Evolutionary conservation across 495 filamentous ascomycete species (phyloP).

Genomic region (Ramalina intermedia): DNA sequence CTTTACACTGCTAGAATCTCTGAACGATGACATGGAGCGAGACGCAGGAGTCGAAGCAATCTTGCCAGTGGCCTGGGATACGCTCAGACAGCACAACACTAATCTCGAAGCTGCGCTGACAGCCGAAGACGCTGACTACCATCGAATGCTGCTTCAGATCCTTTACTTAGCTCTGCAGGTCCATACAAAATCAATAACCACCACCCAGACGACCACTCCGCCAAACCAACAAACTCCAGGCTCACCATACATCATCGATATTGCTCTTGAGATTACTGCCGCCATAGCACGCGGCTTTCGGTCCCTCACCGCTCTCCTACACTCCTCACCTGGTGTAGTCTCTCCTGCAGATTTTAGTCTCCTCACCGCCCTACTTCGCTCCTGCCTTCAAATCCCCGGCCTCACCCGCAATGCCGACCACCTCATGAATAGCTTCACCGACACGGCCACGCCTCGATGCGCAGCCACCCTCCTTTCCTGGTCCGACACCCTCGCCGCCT

Average conservation of each 20-base stretch:
- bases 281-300: slow-evolving; percentile 62
- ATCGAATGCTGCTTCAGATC: slow-evolving; percentile 67
- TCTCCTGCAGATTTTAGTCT: slow-evolving; percentile 64
- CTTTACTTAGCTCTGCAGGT: slow-evolving; percentile 71
- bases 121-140: slow-evolving; percentile 53
- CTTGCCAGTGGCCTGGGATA: slow-evolving; percentile 50
- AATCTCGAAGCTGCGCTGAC: slow-evolving; percentile 50
- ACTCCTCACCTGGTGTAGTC: slow-evolving; percentile 41
- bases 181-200: slow-evolving; percentile 15
- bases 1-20: slow-evolving; percentile 58
- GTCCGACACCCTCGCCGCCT: slow-evolving; percentile 63
- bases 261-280: slow-evolving; percentile 58
- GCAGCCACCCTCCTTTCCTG: slow-evolving; percentile 85
- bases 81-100: slow-evolving; percentile 45
- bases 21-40: slow-evolving; percentile 48
- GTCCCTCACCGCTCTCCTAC: slow-evolving; percentile 58
- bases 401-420: slow-evolving; percentile 43
- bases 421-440: slow-evolving; percentile 50
- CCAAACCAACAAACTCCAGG: background rate
- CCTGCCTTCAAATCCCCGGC: slow-evolving; percentile 56
- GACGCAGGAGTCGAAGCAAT: slow-evolving; percentile 46
- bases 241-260: slow-evolving; percentile 22
- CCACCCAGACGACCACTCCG: background rate
- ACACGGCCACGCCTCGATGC: slow-evolving; percentile 53
- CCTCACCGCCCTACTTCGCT: slow-evolving; percentile 78